Base-by-base conservation (phyloP, 257 asterid species). In the Leonotis leonurus region DNA sequence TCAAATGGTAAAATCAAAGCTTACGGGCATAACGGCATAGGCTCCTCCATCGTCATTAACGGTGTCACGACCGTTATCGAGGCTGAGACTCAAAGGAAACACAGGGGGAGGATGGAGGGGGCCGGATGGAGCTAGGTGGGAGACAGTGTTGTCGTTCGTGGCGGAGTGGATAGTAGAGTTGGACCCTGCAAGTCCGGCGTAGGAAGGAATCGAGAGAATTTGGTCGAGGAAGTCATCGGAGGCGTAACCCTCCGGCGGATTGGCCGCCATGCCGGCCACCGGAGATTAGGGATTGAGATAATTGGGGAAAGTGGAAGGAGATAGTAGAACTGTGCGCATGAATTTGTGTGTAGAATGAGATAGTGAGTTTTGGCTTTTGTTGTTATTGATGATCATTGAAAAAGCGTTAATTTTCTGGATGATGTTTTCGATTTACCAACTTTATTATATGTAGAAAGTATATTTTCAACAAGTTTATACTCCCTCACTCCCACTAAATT, bases 191-290 rank as follows among this genome's bases (percentile, higher is more conserved):
- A 80, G 81, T 64, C 83, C 80, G 52, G 77, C 69, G 75, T 85
- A 88, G 13, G 87, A 51, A 71, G 96, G 91, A 70, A 88, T 78
- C 39, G 90, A 79, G 12, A 88, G 89, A 54, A 88, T 88, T 70
- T 88, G 96, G 81, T 88, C 94, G 41, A 88, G 82, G 79, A 88
- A 88, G 57, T 88, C 94, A 53, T 85, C 93, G 20, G 85, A 72
- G 46, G 81, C 36, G 65, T 78, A 85, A 4, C 83, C 84, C 39
- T 85, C 91, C 49, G 84, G 84, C 13, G 79, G 87, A 52, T 83
- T 81, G 1, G 72, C 13, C 43, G 91, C 73, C 91, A 85, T 85
- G 69, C 49, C 67, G 62, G 77, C 41, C 63, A 39, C 30, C 61
- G 33, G 55, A 45, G 78, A 6, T 44, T 53, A 60, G 73, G 76